Conservation (phyloP, 352 stramenopile species). For the Pythium sukuiense region DNA sequence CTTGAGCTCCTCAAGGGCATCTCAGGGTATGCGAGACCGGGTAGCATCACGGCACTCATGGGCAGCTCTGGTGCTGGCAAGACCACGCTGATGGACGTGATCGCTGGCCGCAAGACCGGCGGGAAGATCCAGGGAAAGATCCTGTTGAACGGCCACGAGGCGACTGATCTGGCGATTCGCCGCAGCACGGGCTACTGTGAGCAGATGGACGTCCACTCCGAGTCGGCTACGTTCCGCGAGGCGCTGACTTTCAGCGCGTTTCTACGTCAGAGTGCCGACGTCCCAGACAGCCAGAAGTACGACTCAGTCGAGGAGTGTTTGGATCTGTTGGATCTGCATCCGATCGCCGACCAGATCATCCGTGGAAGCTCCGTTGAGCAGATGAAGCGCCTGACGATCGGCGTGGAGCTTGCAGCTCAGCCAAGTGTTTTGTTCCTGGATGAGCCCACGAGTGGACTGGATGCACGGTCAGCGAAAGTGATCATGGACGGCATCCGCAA, state of each 20-base stretch:
- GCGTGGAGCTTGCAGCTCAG: conserved; percentile 89
- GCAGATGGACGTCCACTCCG: too few species aligned
- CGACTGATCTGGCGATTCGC: conserved; percentile 43
- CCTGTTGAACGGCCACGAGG: conserved; percentile 87
- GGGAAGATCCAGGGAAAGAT: conserved; percentile 87
- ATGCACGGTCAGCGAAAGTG: conserved; percentile 10
- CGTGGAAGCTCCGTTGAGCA: conserved; percentile 36
- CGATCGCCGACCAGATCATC: conserved; percentile 42
- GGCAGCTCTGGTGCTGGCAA: conserved; percentile 85
- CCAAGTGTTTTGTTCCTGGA: conserved; percentile 89
- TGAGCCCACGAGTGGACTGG: conserved; percentile 59
- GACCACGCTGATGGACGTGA: conserved; percentile 95
- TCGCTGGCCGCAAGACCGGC: conserved; percentile 91
- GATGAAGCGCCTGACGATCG: conserved; percentile 73
- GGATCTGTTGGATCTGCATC: neutral
- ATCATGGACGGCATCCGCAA: conserved; percentile 84
- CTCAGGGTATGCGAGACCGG: conserved; percentile 45
- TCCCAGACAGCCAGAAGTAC: too few species aligned
- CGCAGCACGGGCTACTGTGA: conserved; percentile 23
- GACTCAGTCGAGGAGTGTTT: conserved; percentile 1
- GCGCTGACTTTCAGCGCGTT: too few species aligned
- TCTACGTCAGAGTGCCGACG: too few species aligned
- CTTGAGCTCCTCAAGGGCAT: conserved; percentile 62
- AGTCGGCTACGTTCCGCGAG: too few species aligned
- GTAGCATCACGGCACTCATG: conserved; percentile 69